Evolutionary conservation across 2,329 filamentous ascomycete genomes (phyloP).

Genomic region (Calonectria henricotiae): DNA sequence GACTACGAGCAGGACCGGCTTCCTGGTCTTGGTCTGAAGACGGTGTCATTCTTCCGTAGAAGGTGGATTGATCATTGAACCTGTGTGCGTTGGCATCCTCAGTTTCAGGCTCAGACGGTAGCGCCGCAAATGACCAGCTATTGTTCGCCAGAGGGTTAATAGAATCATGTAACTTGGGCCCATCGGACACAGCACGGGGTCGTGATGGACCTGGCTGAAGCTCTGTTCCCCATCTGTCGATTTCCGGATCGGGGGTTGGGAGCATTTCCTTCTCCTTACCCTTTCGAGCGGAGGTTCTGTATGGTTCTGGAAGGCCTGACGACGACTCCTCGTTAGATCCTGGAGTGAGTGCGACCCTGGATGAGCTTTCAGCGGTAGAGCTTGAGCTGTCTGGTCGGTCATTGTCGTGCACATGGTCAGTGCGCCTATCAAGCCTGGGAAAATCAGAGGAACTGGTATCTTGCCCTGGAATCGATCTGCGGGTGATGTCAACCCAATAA

Average conservation of each 20-base stretch:
- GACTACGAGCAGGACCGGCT: slow-evolving; percentile 14
- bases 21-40: slow-evolving; percentile 4
- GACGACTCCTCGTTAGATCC: slow-evolving; percentile 46
- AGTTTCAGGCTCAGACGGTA: slow-evolving; percentile 53
- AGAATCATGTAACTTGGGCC: slow-evolving; percentile 63
- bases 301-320: slow-evolving; percentile 19
- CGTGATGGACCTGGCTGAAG: slow-evolving; percentile 54
- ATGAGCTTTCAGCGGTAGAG: slow-evolving; percentile 51
- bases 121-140: slow-evolving; percentile 72
- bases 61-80: slow-evolving; percentile 18
- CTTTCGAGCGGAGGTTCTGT: slow-evolving; percentile 40
- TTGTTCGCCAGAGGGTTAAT: slow-evolving; percentile 73
- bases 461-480: slow-evolving; percentile 47
- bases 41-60: slow-evolving; percentile 10
- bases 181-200: slow-evolving; percentile 73
- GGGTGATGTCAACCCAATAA: slow-evolving; percentile 73
- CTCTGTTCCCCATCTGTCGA: slow-evolving; percentile 36
- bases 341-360: slow-evolving; percentile 47
- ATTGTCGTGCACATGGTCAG: slow-evolving; percentile 13
- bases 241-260: slow-evolving; percentile 31
- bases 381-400: slow-evolving; percentile 45
- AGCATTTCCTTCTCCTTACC: slow-evolving; percentile 50
- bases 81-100: slow-evolving; percentile 19
- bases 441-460: slow-evolving; percentile 29
- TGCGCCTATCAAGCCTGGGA: slow-evolving; percentile 13